phyloP scores from a whole-genome alignment of 176 grass and related monocot genomes.

The Carex pumila region DNA sequence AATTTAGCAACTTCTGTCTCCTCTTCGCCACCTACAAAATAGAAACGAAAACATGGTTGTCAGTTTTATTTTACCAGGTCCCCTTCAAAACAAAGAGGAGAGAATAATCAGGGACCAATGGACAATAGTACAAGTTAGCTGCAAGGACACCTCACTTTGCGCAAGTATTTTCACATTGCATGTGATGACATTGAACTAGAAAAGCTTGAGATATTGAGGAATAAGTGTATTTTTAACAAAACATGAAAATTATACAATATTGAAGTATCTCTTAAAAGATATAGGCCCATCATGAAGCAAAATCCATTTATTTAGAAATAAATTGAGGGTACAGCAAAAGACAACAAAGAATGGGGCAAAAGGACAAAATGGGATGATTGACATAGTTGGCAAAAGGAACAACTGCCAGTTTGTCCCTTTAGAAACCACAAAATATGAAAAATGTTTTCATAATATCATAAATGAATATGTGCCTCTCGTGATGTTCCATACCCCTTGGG shows the following conservation, averaged over 20 bases:
- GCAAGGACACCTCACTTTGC: background rate
- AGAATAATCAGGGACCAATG: background rate
- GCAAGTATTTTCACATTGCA: background rate
- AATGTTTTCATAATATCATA: background rate
- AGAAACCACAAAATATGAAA: background rate
- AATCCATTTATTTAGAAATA: background rate
- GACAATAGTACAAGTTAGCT: background rate
- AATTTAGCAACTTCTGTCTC: slow-evolving; percentile 92
- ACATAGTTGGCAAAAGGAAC: background rate
- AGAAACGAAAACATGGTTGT: slow-evolving; percentile 3
- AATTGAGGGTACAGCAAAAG: background rate
- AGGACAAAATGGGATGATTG: background rate
- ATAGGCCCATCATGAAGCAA: background rate
- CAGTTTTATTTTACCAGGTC: background rate
- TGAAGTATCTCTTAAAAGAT: background rate
- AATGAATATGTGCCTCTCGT: background rate
- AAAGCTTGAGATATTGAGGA: background rate
- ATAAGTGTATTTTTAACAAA: background rate
- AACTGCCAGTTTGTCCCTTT: background rate
- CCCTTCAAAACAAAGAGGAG: background rate
- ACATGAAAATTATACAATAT: background rate
- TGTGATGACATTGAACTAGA: background rate
- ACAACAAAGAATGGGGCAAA: background rate
- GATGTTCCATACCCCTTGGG: background rate
- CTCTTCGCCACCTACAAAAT: slow-evolving; percentile 78